Conservation (phyloP, 129 eudicot species). For the Ambrosia artemisiifolia region DNA sequence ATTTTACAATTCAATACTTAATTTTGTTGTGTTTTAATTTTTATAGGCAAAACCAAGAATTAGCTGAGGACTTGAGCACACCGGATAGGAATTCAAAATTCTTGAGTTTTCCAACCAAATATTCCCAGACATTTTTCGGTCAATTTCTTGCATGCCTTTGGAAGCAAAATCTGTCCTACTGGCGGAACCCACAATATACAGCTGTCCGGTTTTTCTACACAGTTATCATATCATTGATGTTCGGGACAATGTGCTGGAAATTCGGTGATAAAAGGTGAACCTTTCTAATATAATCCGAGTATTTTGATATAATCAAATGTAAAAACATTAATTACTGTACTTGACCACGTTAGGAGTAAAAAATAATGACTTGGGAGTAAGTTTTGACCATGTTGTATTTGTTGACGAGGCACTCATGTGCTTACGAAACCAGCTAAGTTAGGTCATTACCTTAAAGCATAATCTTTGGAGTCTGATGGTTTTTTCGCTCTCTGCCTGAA, state of each 20-base stretch:
- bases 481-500: background rate
- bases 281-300: background rate
- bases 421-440: background rate
- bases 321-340: background rate
- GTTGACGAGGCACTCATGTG: background rate
- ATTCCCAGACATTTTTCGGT: constrained; percentile 55
- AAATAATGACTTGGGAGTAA: background rate
- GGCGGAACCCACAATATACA: constrained; percentile 97
- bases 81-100: constrained; percentile 53
- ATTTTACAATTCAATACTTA: background rate
- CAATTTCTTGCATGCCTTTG: constrained; percentile 84
- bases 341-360: background rate
- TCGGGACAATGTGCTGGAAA: constrained; percentile 95
- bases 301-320: background rate
- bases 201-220: constrained; percentile 97
- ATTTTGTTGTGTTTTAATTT: background rate
- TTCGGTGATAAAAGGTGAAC: constrained; percentile 81
- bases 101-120: constrained; percentile 65
- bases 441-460: background rate
- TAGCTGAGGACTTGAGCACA: constrained; percentile 61
- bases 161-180: constrained; percentile 82
- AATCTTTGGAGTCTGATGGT: background rate
- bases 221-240: constrained; percentile 80
- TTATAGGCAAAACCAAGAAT: constrained; percentile 59
- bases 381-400: background rate